Evolutionary conservation across 192 early-diverging fungal genomes (phyloP).

Genomic region (Coemansia sp.): DNA sequence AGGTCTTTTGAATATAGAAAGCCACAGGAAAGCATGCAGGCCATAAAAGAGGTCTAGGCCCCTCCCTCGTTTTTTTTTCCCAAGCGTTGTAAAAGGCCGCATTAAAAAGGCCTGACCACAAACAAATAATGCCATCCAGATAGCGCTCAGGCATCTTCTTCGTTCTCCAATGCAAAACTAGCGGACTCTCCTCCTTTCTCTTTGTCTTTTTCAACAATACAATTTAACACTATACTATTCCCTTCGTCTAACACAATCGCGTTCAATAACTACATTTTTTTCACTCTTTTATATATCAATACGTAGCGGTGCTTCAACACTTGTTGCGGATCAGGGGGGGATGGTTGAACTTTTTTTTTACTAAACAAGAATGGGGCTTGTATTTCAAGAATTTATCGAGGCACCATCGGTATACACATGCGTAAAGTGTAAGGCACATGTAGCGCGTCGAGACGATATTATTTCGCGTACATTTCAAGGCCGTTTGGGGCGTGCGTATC

Average conservation of each 20-base stretch:
- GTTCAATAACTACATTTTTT: background rate
- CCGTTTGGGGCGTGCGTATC: slow-evolving; percentile 36
- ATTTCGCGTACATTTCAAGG: slow-evolving; percentile 50
- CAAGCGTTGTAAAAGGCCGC: background rate
- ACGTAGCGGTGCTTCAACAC: background rate
- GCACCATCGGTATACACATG: slow-evolving; percentile 38
- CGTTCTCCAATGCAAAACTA: background rate
- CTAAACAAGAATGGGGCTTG: slow-evolving; percentile 27
- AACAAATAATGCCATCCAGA: background rate
- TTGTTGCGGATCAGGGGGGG: background rate
- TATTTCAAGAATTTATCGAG: slow-evolving; percentile 42
- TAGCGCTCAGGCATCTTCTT: no score
- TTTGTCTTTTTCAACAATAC: background rate
- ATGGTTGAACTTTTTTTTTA: background rate
- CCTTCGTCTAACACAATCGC: background rate
- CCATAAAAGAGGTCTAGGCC: background rate
- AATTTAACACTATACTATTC: background rate
- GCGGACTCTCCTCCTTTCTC: background rate
- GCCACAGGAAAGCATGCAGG: background rate
- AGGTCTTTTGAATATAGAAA: background rate
- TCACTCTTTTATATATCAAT: background rate
- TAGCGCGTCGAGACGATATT: slow-evolving; percentile 31
- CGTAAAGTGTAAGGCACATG: slow-evolving; percentile 30
- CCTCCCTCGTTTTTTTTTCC: background rate
- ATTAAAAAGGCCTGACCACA: background rate